phyloP scores from a whole-genome alignment of 345 rosid species.

The Geranium brycei region DNA sequence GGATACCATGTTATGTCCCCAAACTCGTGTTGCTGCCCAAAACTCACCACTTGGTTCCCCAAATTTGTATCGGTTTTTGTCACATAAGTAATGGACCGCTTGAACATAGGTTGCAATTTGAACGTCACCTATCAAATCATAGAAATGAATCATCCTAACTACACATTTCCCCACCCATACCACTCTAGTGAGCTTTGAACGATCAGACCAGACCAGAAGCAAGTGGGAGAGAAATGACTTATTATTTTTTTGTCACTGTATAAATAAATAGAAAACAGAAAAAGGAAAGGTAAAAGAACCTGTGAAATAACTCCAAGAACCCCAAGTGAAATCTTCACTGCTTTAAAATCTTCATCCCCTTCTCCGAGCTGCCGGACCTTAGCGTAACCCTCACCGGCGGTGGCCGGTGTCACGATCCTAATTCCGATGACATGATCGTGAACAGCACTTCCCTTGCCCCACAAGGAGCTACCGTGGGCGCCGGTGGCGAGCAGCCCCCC shows the following conservation, averaged over 20 bases:
- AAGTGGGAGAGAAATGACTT: too few species aligned
- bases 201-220: too few species aligned
- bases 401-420: conserved; percentile 45
- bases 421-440: conserved; percentile 56
- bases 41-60: conserved; percentile 30
- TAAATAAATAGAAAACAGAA: neutral
- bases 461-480: conserved; percentile 77
- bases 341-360: conserved; percentile 28
- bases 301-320: conserved; percentile 77
- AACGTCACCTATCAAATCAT: conserved; percentile 9
- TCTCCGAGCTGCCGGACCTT: conserved; percentile 30
- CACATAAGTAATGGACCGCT: conserved; percentile 38
- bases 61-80: conserved; percentile 31
- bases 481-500: conserved; percentile 76
- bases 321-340: conserved; percentile 63
- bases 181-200: too few species aligned
- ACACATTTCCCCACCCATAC: too few species aligned
- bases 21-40: conserved; percentile 54
- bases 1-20: conserved; percentile 69
- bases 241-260: too few species aligned
- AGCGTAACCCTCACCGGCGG: conserved; percentile 33
- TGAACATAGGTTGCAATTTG: conserved; percentile 50
- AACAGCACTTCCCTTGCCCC: conserved; percentile 64
- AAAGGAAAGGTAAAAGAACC: conserved; percentile 22
- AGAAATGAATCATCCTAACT: too few species aligned